Evolutionary conservation across 2,329 filamentous ascomycete species (phyloP), one percentile per base, ranked within the genome.

Genomic region (Aspergillus sp.): DNA sequence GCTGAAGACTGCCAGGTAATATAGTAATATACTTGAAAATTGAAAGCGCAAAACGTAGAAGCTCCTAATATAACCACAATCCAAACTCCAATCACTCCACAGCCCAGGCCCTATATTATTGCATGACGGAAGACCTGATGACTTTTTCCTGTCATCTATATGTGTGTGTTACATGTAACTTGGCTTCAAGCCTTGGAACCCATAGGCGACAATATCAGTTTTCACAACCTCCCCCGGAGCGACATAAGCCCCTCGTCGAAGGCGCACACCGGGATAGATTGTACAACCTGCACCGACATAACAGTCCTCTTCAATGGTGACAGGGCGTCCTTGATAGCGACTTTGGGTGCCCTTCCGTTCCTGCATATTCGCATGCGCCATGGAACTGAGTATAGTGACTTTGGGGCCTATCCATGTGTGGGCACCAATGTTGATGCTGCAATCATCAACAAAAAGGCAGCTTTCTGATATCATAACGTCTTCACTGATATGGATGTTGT

Each of bases 401-500:
- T 90, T 88, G 0, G 88, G 86, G 2, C 88, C 88, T 53, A 90
- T 83, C 67, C 67, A 71, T 1, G 61, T 85, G 57, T 69, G 71
- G 51, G 87, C 80, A 2, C 90, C 90, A 58, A 97, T 89, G 41
- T 75, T 81, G 50, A 97, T 85, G 52, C 83, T 77, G 62, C 83
- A 86, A n/a, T 89, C 83, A 63, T 98, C 93, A 47, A 90, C 81
- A 60, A 97, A 84, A 28, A 82, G 83, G 66, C 90, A 96, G 59
- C 88, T 86, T 46, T 86, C 79, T 12, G 85, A 87, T 55, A 98
- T 86, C 46, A 83, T 79, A 2, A 94, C 88, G 53, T 93, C 83
- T 56, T 90, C 84, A 8, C 87, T 90, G 55, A 98, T 86, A 42
- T 79, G 79, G 57, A 97, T 85, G 65, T 98, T 97, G 71, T 95